A percentile compares a stretch with the other conserved stretches of the same genome.
Conservation (phyloP, 495 filamentous ascomycete genomes). For the Podospora australis region DNA sequence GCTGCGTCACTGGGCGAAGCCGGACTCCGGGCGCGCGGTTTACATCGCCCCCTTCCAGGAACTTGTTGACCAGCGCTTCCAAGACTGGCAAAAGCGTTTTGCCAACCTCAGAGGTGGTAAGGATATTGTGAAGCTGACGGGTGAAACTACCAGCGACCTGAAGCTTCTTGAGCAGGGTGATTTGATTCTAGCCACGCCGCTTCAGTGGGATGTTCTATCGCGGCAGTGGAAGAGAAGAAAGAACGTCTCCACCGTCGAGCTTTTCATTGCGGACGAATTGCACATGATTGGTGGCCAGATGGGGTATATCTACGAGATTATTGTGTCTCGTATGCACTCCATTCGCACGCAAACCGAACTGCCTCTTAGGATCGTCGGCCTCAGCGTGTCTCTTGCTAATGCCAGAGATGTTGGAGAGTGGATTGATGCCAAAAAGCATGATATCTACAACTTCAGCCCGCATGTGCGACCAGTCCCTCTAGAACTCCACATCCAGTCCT, state of each 20-base stretch:
- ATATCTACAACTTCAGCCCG: slow-evolving; percentile 97
- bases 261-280: slow-evolving; percentile 95
- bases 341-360: slow-evolving; percentile 84
- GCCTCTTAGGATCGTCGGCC: slow-evolving; percentile 77
- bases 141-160: slow-evolving; percentile 86
- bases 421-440: slow-evolving; percentile 98
- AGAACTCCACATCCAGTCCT: slow-evolving; percentile 93
- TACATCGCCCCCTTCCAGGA: slow-evolving; percentile 97
- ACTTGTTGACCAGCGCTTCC: slow-evolving; percentile 69
- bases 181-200: slow-evolving; percentile 84
- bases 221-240: slow-evolving; percentile 93
- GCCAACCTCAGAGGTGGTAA: slow-evolving; percentile 72
- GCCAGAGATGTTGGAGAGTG: slow-evolving; percentile 93
- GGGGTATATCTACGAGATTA: slow-evolving; percentile 89
- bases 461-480: slow-evolving; percentile 79
- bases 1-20: slow-evolving; percentile 76
- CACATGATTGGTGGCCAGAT: slow-evolving; percentile 89
- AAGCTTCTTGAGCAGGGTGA: slow-evolving; percentile 85
- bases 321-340: slow-evolving; percentile 96
- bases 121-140: slow-evolving; percentile 86
- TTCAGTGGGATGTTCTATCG: slow-evolving; percentile 93
- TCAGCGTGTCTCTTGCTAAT: slow-evolving; percentile 91
- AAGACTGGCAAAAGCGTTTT: slow-evolving; percentile 79
- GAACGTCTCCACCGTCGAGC: slow-evolving; percentile 82
- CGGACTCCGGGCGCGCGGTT: slow-evolving; percentile 70